Conservation (phyloP, 495 filamentous ascomycete genomes). For the Tirmania nivea region DNA sequence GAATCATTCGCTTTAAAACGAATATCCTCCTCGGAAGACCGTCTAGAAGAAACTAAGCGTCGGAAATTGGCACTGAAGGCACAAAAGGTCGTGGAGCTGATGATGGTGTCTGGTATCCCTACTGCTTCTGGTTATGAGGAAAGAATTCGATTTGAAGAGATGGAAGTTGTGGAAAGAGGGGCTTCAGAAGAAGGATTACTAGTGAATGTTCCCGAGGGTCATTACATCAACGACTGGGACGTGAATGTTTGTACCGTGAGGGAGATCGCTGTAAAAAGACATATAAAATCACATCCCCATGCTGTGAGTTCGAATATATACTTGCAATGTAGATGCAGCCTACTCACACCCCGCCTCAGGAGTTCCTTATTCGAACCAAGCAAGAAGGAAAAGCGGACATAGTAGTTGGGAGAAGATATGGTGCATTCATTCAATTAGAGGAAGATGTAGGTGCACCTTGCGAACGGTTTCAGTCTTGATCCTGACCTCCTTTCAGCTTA, state of each 20-base stretch:
- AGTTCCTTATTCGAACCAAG: conserved; percentile 75
- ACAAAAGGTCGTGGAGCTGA: conserved; percentile 84
- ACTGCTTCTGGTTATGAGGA: conserved; percentile 96
- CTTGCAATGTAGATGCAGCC: not conserved
- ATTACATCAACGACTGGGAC: conserved; percentile 87
- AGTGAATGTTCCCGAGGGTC: conserved; percentile 67
- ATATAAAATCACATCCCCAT: conserved; percentile 76
- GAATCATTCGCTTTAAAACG: conserved; percentile 96
- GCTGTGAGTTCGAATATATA: conserved; percentile 41
- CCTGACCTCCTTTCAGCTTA: conserved; percentile 45
- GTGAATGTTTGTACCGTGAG: conserved; percentile 86
- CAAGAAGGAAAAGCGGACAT: conserved; percentile 44
- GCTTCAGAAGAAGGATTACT: conserved; percentile 76
- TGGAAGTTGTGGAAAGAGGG: conserved; percentile 84
- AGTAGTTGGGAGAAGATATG: conserved; percentile 68
- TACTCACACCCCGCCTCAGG: conserved; percentile 27
- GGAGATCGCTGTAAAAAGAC: conserved; percentile 58
- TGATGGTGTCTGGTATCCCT: conserved; percentile 96
- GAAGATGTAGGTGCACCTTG: conserved; percentile 27
- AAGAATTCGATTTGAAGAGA: conserved; percentile 81
- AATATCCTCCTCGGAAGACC: conserved; percentile 89
- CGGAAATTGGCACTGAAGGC: conserved; percentile 79
- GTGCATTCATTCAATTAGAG: conserved; percentile 63
- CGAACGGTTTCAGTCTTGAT: conserved; percentile 65
- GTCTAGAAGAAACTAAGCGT: conserved; percentile 87